Evolutionary conservation across 2,329 filamentous ascomycete genomes (phyloP).

Genomic region (Epichloe gansuensis): DNA sequence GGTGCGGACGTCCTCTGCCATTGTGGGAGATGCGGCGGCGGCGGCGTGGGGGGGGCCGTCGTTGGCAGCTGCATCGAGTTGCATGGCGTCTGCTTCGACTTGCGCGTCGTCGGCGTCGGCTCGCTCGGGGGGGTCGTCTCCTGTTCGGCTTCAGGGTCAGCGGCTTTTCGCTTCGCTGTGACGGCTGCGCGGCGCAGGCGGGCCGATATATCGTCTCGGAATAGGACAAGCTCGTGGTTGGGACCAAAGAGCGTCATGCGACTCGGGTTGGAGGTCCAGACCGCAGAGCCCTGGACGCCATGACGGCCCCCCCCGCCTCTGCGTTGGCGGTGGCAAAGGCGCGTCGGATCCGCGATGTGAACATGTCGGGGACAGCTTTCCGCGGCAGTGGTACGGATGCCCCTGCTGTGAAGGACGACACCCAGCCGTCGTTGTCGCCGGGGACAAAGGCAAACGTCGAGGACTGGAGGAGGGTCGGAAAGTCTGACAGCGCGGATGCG

Average conservation of each 20-base stretch:
- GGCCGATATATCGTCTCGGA: conserved; percentile 74
- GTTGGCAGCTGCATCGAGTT: conserved; percentile 28
- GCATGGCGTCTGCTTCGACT: conserved; percentile 22
- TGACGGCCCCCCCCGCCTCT: conserved; percentile 43
- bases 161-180: conserved; percentile 41
- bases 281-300: conserved; percentile 37
- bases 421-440: conserved; percentile 96
- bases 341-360: conserved; percentile 74
- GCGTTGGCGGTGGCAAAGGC: conserved; percentile 68
- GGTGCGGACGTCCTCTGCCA: conserved; percentile 37
- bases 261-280: conserved; percentile 84
- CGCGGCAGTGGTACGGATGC: conserved; percentile 57
- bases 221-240: conserved; percentile 72
- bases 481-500: conserved; percentile 71
- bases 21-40: conserved; percentile 7
- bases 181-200: conserved; percentile 68
- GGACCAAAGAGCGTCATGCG: conserved; percentile 77
- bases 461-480: conserved; percentile 62
- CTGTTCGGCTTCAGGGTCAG: conserved; percentile 23
- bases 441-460: conserved; percentile 88
- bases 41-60: conserved; percentile 11
- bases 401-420: conserved; percentile 68
- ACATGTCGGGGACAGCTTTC: conserved; percentile 68
- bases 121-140: conserved; percentile 3
- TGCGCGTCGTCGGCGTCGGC: conserved; percentile 10